These are phyloP conservation scores for Breynia disticha DNA, from an alignment of 441 rosid genomes.

Conservation along the genomic window DNA sequence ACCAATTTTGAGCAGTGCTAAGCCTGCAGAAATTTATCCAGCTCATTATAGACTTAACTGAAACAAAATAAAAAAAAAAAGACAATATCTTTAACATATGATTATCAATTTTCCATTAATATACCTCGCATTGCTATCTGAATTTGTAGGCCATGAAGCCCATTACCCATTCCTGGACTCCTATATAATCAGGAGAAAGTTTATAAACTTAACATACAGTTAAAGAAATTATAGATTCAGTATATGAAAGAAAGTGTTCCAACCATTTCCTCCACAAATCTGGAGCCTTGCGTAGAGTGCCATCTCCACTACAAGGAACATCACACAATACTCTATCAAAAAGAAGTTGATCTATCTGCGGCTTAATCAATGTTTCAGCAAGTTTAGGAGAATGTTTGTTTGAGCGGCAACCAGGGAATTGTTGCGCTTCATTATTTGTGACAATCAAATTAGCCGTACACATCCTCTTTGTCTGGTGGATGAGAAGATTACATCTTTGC, in stretches of 20 bases:
- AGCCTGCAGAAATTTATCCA: slow-evolving; percentile 38
- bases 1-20: slow-evolving; percentile 76
- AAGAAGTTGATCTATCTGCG: slow-evolving; percentile 40
- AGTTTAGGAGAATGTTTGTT: slow-evolving; percentile 31
- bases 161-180: slow-evolving; percentile 83
- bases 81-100: background rate
- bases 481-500: slow-evolving; percentile 91
- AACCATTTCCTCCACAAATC: slow-evolving; percentile 97
- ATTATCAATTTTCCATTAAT: background rate
- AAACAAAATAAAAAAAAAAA: background rate
- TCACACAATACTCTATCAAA: slow-evolving; percentile 94
- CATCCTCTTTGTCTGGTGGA: slow-evolving; percentile 95
- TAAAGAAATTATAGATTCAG: background rate
- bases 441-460: slow-evolving; percentile 95
- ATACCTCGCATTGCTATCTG: slow-evolving; percentile 89
- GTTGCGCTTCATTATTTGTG: slow-evolving; percentile 93
- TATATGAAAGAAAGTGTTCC: background rate
- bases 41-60: background rate
- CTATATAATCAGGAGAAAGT: slow-evolving; percentile 26
- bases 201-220: background rate
- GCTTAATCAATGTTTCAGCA: slow-evolving; percentile 33
- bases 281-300: slow-evolving; percentile 96
- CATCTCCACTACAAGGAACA: slow-evolving; percentile 98
- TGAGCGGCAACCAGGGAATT: slow-evolving; percentile 82
- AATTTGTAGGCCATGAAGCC: slow-evolving; percentile 80